Evolutionary conservation across 495 filamentous ascomycete genomes (phyloP).

Genomic region (Penicillium fimorum): DNA sequence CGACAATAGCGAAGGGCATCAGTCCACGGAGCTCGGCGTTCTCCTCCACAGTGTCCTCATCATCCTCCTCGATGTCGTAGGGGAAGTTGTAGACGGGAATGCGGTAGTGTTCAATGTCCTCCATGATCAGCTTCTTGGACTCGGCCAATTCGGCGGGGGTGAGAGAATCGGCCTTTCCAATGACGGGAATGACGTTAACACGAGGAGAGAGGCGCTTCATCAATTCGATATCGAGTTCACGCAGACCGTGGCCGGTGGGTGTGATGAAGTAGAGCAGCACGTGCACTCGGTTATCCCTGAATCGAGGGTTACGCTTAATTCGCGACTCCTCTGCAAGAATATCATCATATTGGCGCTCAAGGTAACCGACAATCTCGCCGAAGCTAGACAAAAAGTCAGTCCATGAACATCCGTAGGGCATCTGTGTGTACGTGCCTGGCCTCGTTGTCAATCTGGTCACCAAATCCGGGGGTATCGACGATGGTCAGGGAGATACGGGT

Average conservation of each 20-base stretch:
- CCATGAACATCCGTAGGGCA: neutral
- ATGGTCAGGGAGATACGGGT: constrained; percentile 97
- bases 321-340: constrained; percentile 98
- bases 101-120: constrained; percentile 99
- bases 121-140: constrained; percentile 99
- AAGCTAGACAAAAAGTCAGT: constrained; percentile 61
- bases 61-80: constrained; percentile 98
- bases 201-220: constrained; percentile 99
- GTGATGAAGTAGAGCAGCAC: constrained; percentile 99
- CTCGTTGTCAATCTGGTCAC: constrained; percentile 99
- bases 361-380: constrained; percentile 92
- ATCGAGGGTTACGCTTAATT: constrained; percentile 99
- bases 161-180: constrained; percentile 96
- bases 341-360: constrained; percentile 98
- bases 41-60: constrained; percentile 98
- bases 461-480: constrained; percentile 97
- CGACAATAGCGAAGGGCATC: constrained; percentile 99
- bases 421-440: constrained; percentile 64
- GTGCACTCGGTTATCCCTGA: constrained; percentile 98
- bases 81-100: constrained; percentile 99
- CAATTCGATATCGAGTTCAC: constrained; percentile 97
- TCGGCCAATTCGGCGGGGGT: constrained; percentile 96
- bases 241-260: constrained; percentile 95
- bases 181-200: constrained; percentile 98
- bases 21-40: constrained; percentile 94